Conservation (phyloP, 345 rosid species). For the Raphanus sativus region DNA sequence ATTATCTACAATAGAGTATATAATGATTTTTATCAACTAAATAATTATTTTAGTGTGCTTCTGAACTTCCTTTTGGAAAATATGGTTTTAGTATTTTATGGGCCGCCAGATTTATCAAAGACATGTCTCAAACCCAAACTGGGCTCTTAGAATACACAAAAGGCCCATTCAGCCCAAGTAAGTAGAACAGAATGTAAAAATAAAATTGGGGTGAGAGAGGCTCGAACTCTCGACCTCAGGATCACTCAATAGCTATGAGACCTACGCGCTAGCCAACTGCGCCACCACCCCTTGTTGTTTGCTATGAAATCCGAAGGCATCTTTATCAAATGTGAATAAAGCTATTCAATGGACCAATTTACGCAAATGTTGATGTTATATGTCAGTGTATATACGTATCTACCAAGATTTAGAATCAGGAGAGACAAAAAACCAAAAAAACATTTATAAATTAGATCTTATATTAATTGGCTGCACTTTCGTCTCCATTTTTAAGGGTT, state of each 20-base stretch:
- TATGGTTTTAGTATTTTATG: too few species aligned
- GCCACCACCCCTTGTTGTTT: slow-evolving; percentile 67
- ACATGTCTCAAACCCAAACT: too few species aligned
- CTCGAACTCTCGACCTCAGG: slow-evolving; percentile 97
- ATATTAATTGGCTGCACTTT: background rate
- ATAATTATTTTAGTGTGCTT: too few species aligned
- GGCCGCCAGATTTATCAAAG: too few species aligned
- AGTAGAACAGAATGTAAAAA: too few species aligned
- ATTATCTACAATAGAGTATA: too few species aligned
- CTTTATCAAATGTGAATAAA: too few species aligned
- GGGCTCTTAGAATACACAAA: too few species aligned
- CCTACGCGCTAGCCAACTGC: slow-evolving; percentile 99
- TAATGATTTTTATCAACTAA: too few species aligned
- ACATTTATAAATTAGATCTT: background rate
- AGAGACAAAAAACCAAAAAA: background rate
- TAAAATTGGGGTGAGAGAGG: slow-evolving; percentile 81
- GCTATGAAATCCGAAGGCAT: too few species aligned
- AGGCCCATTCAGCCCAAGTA: too few species aligned
- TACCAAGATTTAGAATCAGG: background rate
- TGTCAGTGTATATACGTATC: background rate
- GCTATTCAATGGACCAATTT: background rate
- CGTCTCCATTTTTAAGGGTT: background rate
- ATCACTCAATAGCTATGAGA: slow-evolving; percentile 86
- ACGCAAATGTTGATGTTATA: background rate
- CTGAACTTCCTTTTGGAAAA: too few species aligned